phyloP scores from a whole-genome alignment of 2,329 filamentous ascomycete species.

The Epichloe hybrida region DNA sequence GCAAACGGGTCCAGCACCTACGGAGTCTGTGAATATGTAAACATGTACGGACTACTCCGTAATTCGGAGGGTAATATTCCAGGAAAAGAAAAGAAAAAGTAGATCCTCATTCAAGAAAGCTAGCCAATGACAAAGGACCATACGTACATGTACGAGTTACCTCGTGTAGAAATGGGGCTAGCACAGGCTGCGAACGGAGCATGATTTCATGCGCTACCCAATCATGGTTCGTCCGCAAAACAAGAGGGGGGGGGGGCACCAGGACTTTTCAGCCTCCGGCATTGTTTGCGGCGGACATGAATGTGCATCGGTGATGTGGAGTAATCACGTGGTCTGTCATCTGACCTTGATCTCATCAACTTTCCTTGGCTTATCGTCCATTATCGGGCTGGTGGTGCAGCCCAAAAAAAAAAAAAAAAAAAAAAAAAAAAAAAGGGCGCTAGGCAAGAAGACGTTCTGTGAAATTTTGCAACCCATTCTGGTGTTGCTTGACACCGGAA shows the following conservation, averaged over 20 bases:
- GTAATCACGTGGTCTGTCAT: neutral
- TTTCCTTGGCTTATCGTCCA: neutral
- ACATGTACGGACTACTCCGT: no score
- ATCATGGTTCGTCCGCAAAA: neutral
- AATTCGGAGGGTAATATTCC: no score
- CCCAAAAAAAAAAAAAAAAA: conserved; percentile 15
- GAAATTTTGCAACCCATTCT: conserved; percentile 20
- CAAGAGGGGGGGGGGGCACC: neutral
- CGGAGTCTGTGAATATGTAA: no score
- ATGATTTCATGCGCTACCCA: neutral
- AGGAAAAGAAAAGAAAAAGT: no score
- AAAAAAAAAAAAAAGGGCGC: conserved; percentile 15
- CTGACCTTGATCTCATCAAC: neutral
- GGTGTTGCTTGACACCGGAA: conserved; percentile 1
- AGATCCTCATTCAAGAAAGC: neutral
- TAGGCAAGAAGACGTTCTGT: conserved; percentile 13
- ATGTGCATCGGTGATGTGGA: neutral
- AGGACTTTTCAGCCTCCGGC: neutral
- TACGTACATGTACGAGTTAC: neutral
- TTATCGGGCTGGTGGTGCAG: conserved; percentile 6
- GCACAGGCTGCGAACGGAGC: neutral
- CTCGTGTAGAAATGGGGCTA: neutral
- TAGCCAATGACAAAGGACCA: neutral
- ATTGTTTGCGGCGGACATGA: neutral
- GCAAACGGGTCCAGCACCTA: neutral